These are phyloP conservation scores for Phyllosticta citrichinensis DNA, from an alignment of 2,329 filamentous ascomycete genomes.

Conservation along the genomic window DNA sequence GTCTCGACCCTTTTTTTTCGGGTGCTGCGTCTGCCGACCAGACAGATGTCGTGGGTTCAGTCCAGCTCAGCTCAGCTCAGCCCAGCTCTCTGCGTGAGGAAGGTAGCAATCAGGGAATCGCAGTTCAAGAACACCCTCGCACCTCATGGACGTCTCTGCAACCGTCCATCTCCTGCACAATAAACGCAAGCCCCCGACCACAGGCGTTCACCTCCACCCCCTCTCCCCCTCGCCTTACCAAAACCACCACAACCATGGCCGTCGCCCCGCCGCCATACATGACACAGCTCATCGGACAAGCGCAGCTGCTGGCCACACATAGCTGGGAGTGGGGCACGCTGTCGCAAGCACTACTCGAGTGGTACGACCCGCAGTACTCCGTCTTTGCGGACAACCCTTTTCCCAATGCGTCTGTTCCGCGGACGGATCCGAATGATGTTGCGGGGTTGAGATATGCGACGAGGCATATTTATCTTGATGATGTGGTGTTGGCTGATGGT, in stretches of 20 bases:
- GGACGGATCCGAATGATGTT: conserved; percentile 15
- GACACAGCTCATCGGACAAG: conserved; percentile 18
- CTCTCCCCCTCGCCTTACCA: conserved; percentile 20
- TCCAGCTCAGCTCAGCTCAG: too few species aligned
- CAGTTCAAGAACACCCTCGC: too few species aligned
- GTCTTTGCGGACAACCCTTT: conserved; percentile 31
- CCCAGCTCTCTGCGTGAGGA: too few species aligned
- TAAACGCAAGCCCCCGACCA: too few species aligned
- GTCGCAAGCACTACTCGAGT: conserved; percentile 32
- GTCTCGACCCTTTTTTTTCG: neutral
- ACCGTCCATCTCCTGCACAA: too few species aligned
- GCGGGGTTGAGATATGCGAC: conserved; percentile 26
- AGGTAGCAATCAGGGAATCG: too few species aligned
- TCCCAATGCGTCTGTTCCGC: conserved; percentile 20
- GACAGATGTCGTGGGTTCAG: conserved; percentile 22
- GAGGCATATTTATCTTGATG: conserved; percentile 22
- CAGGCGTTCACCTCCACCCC: conserved; percentile 20
- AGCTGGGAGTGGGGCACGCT: conserved; percentile 35
- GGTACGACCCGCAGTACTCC: conserved; percentile 25
- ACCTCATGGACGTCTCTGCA: too few species aligned
- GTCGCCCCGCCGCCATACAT: conserved; percentile 2
- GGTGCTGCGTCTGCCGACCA: conserved; percentile 32
- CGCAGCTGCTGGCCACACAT: conserved; percentile 24
- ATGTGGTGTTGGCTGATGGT: conserved; percentile 23
- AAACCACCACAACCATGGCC: conserved; percentile 18